These are phyloP conservation scores for Candida palmyrensis DNA, from an alignment of 805 yeast genomes.

Conservation along the genomic window DNA sequence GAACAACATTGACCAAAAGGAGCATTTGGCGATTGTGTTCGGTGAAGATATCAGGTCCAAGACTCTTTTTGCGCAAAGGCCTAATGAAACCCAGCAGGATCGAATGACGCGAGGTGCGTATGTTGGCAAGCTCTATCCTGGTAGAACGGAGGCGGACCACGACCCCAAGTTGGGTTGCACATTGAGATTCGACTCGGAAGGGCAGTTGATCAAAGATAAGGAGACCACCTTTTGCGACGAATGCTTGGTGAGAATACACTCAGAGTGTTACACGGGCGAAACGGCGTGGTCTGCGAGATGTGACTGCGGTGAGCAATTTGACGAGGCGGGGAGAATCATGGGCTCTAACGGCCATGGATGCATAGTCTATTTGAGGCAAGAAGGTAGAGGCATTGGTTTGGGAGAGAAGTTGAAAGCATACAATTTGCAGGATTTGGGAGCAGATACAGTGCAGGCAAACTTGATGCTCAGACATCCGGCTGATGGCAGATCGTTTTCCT, in stretches of 20 bases:
- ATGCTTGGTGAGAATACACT: constrained; percentile 82
- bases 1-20: constrained; percentile 83
- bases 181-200: constrained; percentile 27
- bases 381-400: constrained; percentile 98
- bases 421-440: constrained; percentile 94
- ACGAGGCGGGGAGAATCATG: constrained; percentile 94
- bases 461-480: constrained; percentile 92
- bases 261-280: constrained; percentile 98
- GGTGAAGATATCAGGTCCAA: constrained; percentile 86
- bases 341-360: constrained; percentile 86
- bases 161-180: constrained; percentile 33
- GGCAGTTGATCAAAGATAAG: constrained; percentile 25
- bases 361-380: constrained; percentile 93
- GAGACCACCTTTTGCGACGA: constrained; percentile 34
- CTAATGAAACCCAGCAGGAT: constrained; percentile 80
- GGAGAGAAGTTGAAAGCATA: constrained; percentile 97
- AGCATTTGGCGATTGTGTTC: constrained; percentile 94
- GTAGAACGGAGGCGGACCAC: constrained; percentile 63
- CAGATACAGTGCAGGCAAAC: constrained; percentile 97
- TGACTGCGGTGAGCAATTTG: constrained; percentile 99
- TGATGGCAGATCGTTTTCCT: constrained; percentile 88
- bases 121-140: constrained; percentile 84
- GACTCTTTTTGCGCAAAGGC: constrained; percentile 56
- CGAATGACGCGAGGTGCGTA: constrained; percentile 99
- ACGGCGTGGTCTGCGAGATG: constrained; percentile 99